These are phyloP conservation scores for Erythrobasidium hasegawianum DNA, from an alignment of 1,284 basidiomycete genomes.

Conservation along the genomic window DNA sequence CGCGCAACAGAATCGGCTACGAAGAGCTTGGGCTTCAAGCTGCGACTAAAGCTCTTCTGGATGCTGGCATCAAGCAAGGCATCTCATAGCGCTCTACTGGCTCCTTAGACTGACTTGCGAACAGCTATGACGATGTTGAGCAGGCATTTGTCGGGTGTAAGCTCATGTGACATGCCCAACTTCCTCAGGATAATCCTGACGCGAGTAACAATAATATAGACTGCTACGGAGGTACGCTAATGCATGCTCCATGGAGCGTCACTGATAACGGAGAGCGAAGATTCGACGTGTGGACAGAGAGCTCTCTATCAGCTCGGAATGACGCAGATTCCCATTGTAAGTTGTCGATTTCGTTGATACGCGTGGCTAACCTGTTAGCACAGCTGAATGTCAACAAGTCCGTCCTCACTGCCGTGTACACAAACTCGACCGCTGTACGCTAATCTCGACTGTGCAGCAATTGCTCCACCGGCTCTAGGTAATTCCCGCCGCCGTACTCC, in stretches of 20 bases:
- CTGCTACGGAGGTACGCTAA: too few species aligned
- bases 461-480: constrained; percentile 65
- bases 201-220: too few species aligned
- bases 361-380: background rate
- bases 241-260: too few species aligned
- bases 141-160: constrained; percentile 68
- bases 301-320: constrained; percentile 81
- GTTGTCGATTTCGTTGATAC: constrained; percentile 63
- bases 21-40: constrained; percentile 60
- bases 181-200: background rate
- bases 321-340: constrained; percentile 78
- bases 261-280: constrained; percentile 43
- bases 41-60: constrained; percentile 74
- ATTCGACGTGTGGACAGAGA: constrained; percentile 75
- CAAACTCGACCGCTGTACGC: too few species aligned
- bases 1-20: constrained; percentile 55
- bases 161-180: background rate
- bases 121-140: constrained; percentile 70
- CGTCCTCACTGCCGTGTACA: too few species aligned
- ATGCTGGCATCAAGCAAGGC: constrained; percentile 62
- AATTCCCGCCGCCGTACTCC: background rate
- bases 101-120: background rate
- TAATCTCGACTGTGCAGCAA: constrained; percentile 50
- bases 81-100: too few species aligned
- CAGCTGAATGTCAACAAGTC: constrained; percentile 27